These are phyloP conservation scores for Verticillium nonalfalfae DNA, from an alignment of 2,329 filamentous ascomycete species.

Conservation along the genomic window DNA sequence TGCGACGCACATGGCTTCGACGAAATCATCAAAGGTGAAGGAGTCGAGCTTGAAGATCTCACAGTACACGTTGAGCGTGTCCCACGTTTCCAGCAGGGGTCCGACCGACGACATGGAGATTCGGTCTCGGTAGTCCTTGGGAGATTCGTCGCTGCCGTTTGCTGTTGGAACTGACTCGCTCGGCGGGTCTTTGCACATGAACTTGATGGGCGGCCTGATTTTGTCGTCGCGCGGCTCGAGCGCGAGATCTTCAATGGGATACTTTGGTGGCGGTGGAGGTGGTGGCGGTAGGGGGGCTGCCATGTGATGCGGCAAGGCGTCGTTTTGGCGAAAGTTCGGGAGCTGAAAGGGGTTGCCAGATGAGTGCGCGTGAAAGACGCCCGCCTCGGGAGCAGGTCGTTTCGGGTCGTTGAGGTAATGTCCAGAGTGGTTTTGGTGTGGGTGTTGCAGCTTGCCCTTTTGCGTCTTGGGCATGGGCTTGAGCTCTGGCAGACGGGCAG, in stretches of 20 bases:
- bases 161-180: conserved; percentile 30
- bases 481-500: conserved; percentile 60
- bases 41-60: conserved; percentile 92
- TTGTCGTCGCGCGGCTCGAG: conserved; percentile 61
- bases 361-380: conserved; percentile 27
- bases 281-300: conserved; percentile 40
- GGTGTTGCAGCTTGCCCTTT: conserved; percentile 52
- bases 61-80: conserved; percentile 96
- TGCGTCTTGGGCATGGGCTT: conserved; percentile 67
- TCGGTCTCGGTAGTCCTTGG: conserved; percentile 43
- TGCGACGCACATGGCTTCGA: conserved; percentile 77
- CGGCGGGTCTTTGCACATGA: conserved; percentile 62
- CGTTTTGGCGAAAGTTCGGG: conserved; percentile 35
- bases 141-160: neutral
- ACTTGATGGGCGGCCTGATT: conserved; percentile 70
- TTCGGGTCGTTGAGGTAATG: conserved; percentile 30
- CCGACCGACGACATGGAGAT: conserved; percentile 84
- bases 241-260: conserved; percentile 91
- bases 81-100: conserved; percentile 83
- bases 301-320: conserved; percentile 29
- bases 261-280: conserved; percentile 75
- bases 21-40: conserved; percentile 94
- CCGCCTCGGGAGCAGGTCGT: conserved; percentile 32
- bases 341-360: conserved; percentile 41
- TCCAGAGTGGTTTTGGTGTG: conserved; percentile 30